phyloP scores from a whole-genome alignment of 257 asterid genomes.

The Cordia subcordata region DNA sequence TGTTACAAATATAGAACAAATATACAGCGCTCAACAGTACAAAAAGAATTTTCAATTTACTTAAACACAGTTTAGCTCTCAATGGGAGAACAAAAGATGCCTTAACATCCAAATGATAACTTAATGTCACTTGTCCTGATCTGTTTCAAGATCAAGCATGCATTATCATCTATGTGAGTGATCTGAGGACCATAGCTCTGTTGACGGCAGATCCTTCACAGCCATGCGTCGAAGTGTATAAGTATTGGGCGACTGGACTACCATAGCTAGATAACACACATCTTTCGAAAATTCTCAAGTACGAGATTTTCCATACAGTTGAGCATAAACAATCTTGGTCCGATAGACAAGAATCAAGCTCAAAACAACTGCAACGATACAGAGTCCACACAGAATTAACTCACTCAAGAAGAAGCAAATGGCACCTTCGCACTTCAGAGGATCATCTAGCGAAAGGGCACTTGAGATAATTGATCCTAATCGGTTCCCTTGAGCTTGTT shows the following conservation, averaged over 20 bases:
- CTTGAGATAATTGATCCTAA: constrained; percentile 37
- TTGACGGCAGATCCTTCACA: neutral
- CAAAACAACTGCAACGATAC: constrained; percentile 55
- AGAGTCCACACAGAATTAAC: constrained; percentile 72
- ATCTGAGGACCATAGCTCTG: neutral
- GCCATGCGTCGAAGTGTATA: neutral
- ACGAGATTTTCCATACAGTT: constrained; percentile 57
- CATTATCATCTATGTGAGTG: neutral
- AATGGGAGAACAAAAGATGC: no score
- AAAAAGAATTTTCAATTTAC: no score
- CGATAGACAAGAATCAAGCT: constrained; percentile 78
- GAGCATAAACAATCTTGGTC: constrained; percentile 61
- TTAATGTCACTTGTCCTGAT: no score
- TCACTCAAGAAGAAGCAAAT: constrained; percentile 75
- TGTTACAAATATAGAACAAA: no score
- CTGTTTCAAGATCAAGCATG: no score
- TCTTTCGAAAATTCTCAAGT: neutral
- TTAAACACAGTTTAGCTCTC: no score
- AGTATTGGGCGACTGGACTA: neutral
- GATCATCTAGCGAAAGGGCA: constrained; percentile 33
- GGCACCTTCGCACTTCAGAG: constrained; percentile 66
- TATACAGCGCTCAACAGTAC: no score
- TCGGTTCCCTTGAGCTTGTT: constrained; percentile 44
- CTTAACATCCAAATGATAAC: no score
- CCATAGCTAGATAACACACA: no score